Percentiles rank a stretch among this genome's conserved stretches.
Evolutionary conservation across 345 rosid genomes (phyloP).

Genomic region (Eucalyptus leucophloia): DNA sequence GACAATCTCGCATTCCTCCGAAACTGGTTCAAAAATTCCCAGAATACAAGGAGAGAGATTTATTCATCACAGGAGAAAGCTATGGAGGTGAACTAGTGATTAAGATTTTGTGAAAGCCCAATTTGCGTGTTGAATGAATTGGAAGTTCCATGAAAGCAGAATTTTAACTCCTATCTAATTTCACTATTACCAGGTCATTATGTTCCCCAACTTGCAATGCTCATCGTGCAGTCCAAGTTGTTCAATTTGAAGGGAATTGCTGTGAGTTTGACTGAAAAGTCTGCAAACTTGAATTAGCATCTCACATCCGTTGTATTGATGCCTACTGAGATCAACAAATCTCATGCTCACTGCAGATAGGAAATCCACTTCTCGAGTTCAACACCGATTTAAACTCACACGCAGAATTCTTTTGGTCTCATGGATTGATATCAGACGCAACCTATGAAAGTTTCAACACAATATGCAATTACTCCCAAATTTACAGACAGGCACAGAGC

Average conservation of each 20-base stretch:
- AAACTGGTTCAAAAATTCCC: slow-evolving; percentile 25
- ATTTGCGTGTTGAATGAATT: not conserved
- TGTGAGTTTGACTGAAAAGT: slow-evolving; percentile 2
- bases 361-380: slow-evolving; percentile 38
- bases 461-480: slow-evolving; percentile 17
- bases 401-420: slow-evolving; percentile 33
- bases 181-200: slow-evolving; percentile 21
- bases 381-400: slow-evolving; percentile 15
- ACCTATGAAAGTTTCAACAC: slow-evolving; percentile 7
- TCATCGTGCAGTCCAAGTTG: slow-evolving; percentile 12
- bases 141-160: not conserved
- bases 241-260: slow-evolving; percentile 32
- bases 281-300: not conserved
- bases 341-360: slow-evolving; percentile 12
- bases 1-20: slow-evolving; percentile 19
- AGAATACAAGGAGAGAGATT: slow-evolving; percentile 13
- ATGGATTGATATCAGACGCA: slow-evolving; percentile 38
- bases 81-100: not conserved
- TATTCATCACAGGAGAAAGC: slow-evolving; percentile 35
- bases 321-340: not conserved
- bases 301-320: too few species aligned
- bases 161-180: not conserved
- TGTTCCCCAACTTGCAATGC: slow-evolving; percentile 41
- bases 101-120: not conserved
- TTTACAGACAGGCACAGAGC: not conserved